Evolutionary conservation across 805 yeast species (phyloP), one percentile per base, ranked within the genome.

Genomic region (Blastobotrys chiropterorum): DNA sequence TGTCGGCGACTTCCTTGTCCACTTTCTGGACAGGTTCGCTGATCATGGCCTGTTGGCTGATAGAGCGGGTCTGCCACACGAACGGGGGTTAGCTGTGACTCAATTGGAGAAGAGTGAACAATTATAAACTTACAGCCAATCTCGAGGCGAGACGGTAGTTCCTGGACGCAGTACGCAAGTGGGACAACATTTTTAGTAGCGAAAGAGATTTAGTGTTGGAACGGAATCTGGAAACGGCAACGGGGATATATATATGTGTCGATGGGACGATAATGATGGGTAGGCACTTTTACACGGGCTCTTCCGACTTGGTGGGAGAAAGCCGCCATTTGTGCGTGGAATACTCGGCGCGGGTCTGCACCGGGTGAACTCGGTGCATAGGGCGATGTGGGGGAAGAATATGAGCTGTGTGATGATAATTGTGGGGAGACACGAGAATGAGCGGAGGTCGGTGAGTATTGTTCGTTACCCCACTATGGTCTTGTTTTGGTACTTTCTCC

Each of bases 1-100:
- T 90, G 50, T 79, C 75, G 57, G 80, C 82, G 73, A 90, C 88
- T 68, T 90, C 96, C 46, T 95, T 92, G 67, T 90, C 97, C 53
- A 53, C 60, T n/a, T 41, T 49, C 40, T 54, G 54, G 14, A 59
- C 60, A 11, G 56, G 50, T 44, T 55, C 55, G 30, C 57, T 53
- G 17, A 59, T 48, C 38, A 53, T 14, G 43, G 19, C 43, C 43
- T 40, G 17, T 20, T 43, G 30, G 20, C 26, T 16, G 34, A 43
- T 43, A 22, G 20, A 44, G 38, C 39, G 47, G 20, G 43, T 13
- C 19, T 19, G 20, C 43, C 13, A n/a, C n/a, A n/a, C n/a, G n/a
- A n/a, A n/a, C n/a, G n/a, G n/a, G n/a, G n/a, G 34, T 26, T 26
- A 26, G 34, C 16, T 26, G 34, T 26, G 8, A 11, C 34, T 26